Percentiles rank a stretch among this genome's conserved stretches.
Conservation (phyloP, 306 rosid genomes). For the Dryas octopetala region DNA sequence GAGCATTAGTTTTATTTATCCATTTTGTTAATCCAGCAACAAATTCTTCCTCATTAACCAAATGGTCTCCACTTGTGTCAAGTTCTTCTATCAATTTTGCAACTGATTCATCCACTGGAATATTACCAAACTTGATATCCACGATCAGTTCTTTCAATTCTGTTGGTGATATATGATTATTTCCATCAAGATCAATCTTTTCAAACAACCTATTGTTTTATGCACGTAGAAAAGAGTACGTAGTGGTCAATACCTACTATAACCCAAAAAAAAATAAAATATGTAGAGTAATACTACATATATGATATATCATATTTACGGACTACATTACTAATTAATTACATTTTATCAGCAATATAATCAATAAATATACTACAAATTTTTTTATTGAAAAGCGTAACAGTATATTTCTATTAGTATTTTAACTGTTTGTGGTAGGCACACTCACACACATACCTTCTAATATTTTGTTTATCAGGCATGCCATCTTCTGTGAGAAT, state of each 20-base stretch:
- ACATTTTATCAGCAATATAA: too few species aligned
- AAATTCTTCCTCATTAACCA: constrained; percentile 22
- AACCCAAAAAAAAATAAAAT: neutral
- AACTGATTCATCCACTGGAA: constrained; percentile 15
- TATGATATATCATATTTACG: neutral
- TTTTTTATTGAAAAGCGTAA: too few species aligned
- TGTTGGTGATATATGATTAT: constrained; percentile 10
- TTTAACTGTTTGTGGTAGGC: neutral
- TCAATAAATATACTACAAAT: too few species aligned
- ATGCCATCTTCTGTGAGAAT: constrained; percentile 10
- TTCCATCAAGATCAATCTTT: constrained; percentile 23
- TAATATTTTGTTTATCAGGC: constrained; percentile 9
- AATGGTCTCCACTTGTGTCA: constrained; percentile 21
- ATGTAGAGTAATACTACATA: too few species aligned
- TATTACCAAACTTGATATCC: constrained; percentile 16
- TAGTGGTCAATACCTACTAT: neutral
- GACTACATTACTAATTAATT: neutral
- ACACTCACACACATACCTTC: neutral
- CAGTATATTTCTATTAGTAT: neutral
- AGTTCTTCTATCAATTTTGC: constrained; percentile 19
- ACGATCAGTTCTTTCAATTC: constrained; percentile 15
- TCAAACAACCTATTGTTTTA: constrained; percentile 19
- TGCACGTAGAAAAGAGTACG: neutral
- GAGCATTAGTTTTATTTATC: constrained; percentile 11
- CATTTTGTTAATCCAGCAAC: constrained; percentile 16